These are phyloP conservation scores for Ascochyta viciae-villosae DNA, from an alignment of 2,329 filamentous ascomycete genomes.

Conservation along the genomic window DNA sequence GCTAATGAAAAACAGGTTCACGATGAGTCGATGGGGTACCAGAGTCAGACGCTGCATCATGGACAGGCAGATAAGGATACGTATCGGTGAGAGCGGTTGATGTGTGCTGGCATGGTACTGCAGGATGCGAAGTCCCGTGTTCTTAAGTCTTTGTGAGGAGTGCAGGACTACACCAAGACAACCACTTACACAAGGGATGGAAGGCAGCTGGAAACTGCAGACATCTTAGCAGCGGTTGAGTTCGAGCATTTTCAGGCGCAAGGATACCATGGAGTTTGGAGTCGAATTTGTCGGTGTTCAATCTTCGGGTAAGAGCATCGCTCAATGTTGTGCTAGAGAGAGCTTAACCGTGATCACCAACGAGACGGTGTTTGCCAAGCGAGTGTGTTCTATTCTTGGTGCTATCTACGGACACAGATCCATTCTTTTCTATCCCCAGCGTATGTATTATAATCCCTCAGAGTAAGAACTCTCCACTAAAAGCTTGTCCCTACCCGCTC, in stretches of 20 bases:
- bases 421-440: not conserved
- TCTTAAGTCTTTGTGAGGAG: no score
- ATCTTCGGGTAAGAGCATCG: no score
- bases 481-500: not conserved
- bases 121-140: not conserved
- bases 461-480: not conserved
- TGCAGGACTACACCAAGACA: no score
- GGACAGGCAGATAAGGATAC: not conserved
- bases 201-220: no score
- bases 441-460: not conserved
- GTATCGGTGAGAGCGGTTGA: slow-evolving; percentile 1
- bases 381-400: not conserved
- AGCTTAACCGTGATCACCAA: not conserved
- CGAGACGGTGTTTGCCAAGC: not conserved
- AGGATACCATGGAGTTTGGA: no score
- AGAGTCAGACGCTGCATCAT: slow-evolving; percentile 13
- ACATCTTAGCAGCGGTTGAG: no score
- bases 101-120: not conserved
- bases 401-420: not conserved
- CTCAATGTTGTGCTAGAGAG: no score
- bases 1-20: not conserved
- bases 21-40: slow-evolving; percentile 14
- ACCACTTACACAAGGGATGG: no score
- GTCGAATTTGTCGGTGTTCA: no score
- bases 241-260: no score